A percentile compares a stretch with the other conserved stretches of the same genome.
phyloP scores from a whole-genome alignment of 1,139 yeast species.

The Pneumocystis murina region DNA sequence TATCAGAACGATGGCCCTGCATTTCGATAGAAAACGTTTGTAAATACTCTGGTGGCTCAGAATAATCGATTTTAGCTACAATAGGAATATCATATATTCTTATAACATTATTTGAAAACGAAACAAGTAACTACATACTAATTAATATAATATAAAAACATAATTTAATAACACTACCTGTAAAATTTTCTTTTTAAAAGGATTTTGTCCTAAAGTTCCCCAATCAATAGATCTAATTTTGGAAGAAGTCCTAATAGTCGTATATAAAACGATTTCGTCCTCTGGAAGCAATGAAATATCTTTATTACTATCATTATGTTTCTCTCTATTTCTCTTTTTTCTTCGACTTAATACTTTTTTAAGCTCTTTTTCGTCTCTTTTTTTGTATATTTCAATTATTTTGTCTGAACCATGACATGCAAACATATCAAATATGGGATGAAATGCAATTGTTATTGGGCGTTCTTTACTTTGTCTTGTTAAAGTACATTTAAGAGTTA shows the following conservation, averaged over 20 bases:
- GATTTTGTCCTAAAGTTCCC: conserved; percentile 12
- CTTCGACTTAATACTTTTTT: conserved; percentile 64
- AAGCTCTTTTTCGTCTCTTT: conserved; percentile 65
- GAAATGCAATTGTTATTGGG: conserved; percentile 48
- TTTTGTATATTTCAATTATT: conserved; percentile 65
- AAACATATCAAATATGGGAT: conserved; percentile 33
- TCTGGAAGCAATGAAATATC: conserved; percentile 18
- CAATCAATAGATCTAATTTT: conserved; percentile 25
- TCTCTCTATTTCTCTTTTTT: conserved; percentile 61
- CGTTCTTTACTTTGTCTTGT: conserved; percentile 71
- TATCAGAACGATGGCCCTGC: conserved; percentile 79
- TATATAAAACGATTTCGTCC: conserved; percentile 21
- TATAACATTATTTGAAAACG: conserved; percentile 58
- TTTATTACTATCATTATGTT: conserved; percentile 38
- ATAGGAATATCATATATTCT: conserved; percentile 52
- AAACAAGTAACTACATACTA: conserved; percentile 43
- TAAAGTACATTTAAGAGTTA: conserved; percentile 49
- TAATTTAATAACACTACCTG: conserved; percentile 3
- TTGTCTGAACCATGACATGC: conserved; percentile 66
- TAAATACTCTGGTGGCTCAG: conserved; percentile 36
- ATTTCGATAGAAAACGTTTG: conserved; percentile 48
- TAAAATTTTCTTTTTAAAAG: conserved; percentile 17
- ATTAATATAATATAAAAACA: conserved; percentile 11
- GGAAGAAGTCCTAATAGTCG: conserved; percentile 23
- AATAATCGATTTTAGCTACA: conserved; percentile 29